Base-by-base conservation (phyloP, 108 stramenopile genomes). In the Stephanodiscus minutulus region DNA sequence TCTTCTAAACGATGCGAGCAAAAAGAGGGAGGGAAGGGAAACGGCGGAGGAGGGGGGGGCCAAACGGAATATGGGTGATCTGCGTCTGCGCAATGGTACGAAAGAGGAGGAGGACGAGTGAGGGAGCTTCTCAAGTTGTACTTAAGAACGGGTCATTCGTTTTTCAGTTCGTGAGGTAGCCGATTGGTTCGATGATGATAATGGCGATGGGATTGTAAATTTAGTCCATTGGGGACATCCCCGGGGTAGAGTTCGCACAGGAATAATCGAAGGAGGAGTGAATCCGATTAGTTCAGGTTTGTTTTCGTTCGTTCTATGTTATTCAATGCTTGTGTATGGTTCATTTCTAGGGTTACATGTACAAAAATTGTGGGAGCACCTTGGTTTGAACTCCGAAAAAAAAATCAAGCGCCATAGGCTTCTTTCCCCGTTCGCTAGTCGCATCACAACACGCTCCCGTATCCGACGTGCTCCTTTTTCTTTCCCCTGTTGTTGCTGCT, bases 361-460 rank as follows among this genome's bases (percentile, higher is more conserved):
- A 13, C 43, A 44, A 15, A 44, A 44, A 44, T 44, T 13, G 43
- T 44, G 43, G 13, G 43, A 11, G 43, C 43, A 44, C 43, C 13
- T 44, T 13, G 3, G 11, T 11, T 17, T 17, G 43, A 8, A 44
- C 13, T 44, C 43, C n/a, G n/a, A n/a, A n/a, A n/a, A n/a, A 11
- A 44, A 13, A 44, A 44, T 13, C 13, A 11, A 15, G 11, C 15
- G 3, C 15, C 15, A 13, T 11, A 44, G 43, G 12, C 12, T 44
- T 44, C 15, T 13, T 11, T 44, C 3, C 15, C 15, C 43, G 15
- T 15, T 17, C 15, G 15, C 43, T 3, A 44, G 43, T 15, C 43
- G 43, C 43, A 44, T 44, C 43, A 44, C 52, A 27, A 44, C 52
- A 27, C 52, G 22, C 52, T 61, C 20, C 39, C 39, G 21, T 61